A percentile compares a stretch with the other conserved stretches of the same genome.
phyloP scores from a whole-genome alignment of 2,329 filamentous ascomycete species.

The Falciphora oryzae region DNA sequence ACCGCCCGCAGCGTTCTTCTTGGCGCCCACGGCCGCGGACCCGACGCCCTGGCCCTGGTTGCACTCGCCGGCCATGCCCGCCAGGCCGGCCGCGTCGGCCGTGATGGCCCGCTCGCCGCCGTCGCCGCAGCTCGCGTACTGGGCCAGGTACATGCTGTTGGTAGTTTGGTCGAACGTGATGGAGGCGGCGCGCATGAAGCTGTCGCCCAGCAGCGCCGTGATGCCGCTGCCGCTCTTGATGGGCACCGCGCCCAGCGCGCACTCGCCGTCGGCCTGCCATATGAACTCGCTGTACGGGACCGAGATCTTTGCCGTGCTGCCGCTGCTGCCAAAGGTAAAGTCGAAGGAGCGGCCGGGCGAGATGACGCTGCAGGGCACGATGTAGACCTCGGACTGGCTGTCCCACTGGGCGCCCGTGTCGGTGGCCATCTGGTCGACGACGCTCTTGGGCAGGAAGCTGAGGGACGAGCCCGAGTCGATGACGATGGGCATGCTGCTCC shows the following conservation, averaged over 20 bases:
- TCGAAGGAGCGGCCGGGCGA: constrained; percentile 34
- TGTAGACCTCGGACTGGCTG: constrained; percentile 34
- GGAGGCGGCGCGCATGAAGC: constrained; percentile 26
- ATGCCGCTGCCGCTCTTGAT: constrained; percentile 16
- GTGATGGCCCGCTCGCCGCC: constrained; percentile 21
- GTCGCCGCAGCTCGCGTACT: constrained; percentile 25
- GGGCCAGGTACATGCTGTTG: constrained; percentile 24
- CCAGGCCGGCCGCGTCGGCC: constrained; percentile 8
- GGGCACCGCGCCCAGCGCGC: constrained; percentile 32
- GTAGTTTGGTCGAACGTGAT: constrained; percentile 28
- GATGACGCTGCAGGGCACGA: constrained; percentile 36
- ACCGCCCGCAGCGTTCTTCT: constrained; percentile 1
- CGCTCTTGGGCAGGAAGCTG: constrained; percentile 35
- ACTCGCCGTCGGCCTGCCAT: constrained; percentile 33
- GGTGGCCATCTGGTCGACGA: constrained; percentile 37
- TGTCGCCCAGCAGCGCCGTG: constrained; percentile 24
- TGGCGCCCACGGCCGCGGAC: constrained; percentile 4
- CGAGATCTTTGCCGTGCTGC: constrained; percentile 24
- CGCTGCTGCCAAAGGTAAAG: constrained; percentile 35
- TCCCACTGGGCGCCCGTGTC: constrained; percentile 32
- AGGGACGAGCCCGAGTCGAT: constrained; percentile 50
- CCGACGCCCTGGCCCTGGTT: constrained; percentile 7
- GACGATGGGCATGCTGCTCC: constrained; percentile 21
- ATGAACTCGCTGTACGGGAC: constrained; percentile 45
- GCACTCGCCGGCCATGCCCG: constrained; percentile 17